Percentiles rank a stretch among this genome's conserved stretches.
Evolutionary conservation across 495 filamentous ascomycete genomes (phyloP).

Genomic region (Wilcoxina mikolae): DNA sequence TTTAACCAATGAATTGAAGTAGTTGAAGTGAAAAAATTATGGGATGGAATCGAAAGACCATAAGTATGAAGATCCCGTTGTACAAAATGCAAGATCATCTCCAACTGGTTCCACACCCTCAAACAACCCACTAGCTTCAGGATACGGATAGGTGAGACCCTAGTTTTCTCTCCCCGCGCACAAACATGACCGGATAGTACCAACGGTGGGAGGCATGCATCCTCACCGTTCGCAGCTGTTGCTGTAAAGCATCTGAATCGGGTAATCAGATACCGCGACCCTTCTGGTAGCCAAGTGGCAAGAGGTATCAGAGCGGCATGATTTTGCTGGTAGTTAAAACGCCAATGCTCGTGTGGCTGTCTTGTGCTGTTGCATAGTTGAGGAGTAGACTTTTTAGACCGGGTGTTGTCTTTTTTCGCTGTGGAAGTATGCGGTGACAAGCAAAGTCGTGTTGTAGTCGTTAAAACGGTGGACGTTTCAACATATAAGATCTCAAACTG

Average conservation of each 20-base stretch:
- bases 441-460: not conserved
- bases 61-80: not conserved
- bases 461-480: conserved; percentile 3
- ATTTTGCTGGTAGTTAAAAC: not conserved
- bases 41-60: not conserved
- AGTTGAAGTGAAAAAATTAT: not conserved
- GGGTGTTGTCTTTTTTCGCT: not conserved
- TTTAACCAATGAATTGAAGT: not conserved
- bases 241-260: not conserved
- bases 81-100: not conserved
- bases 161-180: not conserved
- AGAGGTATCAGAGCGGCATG: not conserved
- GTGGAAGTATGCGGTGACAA: not conserved
- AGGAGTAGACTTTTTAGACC: not conserved
- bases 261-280: not conserved
- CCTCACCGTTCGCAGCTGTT: not conserved
- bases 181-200: not conserved
- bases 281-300: not conserved
- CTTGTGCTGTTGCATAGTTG: not conserved
- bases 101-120: not conserved
- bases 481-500: not conserved
- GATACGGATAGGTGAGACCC: not conserved
- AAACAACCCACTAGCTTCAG: not conserved
- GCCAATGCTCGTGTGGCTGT: not conserved
- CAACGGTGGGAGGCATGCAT: not conserved